Base-by-base conservation (phyloP, 108 stramenopile species). In the Pseudonitzschia pungens region DNA sequence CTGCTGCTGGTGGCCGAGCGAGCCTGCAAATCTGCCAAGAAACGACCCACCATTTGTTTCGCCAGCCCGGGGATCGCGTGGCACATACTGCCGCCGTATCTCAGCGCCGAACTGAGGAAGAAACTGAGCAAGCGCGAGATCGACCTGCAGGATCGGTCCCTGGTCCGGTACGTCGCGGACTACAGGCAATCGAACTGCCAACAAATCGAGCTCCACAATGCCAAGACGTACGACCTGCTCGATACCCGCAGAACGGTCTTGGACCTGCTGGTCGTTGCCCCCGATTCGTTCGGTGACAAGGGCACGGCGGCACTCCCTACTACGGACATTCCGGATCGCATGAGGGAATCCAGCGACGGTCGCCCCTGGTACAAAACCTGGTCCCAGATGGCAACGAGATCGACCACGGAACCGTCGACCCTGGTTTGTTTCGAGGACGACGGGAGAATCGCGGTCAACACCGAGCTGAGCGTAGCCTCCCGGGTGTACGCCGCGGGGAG, bases 381-480 rank as follows among this genome's bases (percentile, higher is more conserved):
- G 88, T 83, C 77, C 26, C 77, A 78, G 36, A 59, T 81, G n/a
- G 41, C 83, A 26, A 81, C 64, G 57, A 57, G 77, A 12, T 58
- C 70, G 3, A 73, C 73, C 36, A 67, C 71, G 8, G 85, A 81
- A 14, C 89, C 92, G 50, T 85, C 89, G 11, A 43, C 79, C 31
- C 60, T 93, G 0, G 85, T 78, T 12, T 92, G 93, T 71, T 94
- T 80, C 59, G 76, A 87, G 26, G 93, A 94, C 45, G 93, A 94
- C 73, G 93, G 93, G 16, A 63, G 88, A 32, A 71, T 91, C 22
- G 76, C 77, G 11, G 87, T 87, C 50, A 88, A 85, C 67, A 48
- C 84, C 14, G 93, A 95, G 70, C 83, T 92, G 18, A 56, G 66
- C 58, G 93, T 86, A 15, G 90, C 91, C 24, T 86, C 87, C 4